Evolutionary conservation across 106 monocot species (phyloP).

Genomic region (Dendrobium catenatum): DNA sequence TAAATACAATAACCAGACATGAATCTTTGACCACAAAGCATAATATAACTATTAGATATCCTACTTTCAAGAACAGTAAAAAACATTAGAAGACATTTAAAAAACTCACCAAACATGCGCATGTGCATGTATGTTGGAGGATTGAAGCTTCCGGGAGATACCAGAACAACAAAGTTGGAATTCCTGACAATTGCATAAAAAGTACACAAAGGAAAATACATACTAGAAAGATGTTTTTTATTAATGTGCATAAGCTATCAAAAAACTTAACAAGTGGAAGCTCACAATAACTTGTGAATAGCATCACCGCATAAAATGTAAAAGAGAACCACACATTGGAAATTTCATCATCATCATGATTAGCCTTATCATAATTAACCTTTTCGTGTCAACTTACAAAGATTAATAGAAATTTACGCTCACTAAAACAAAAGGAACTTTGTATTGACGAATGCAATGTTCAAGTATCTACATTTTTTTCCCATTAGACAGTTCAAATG

Average conservation of each 20-base stretch:
- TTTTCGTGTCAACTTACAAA: background rate
- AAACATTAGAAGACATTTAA: background rate
- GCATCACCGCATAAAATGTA: background rate
- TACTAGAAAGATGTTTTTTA: background rate
- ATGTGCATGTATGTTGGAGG: constrained; percentile 85
- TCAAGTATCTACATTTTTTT: background rate
- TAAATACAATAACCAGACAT: background rate
- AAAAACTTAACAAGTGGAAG: background rate
- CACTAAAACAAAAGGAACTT: background rate
- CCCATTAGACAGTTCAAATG: background rate
- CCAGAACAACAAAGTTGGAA: constrained; percentile 34
- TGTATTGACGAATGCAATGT: background rate
- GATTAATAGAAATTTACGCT: background rate
- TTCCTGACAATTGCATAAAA: constrained; percentile 9
- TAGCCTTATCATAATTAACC: background rate
- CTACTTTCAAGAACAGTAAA: background rate
- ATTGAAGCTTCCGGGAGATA: constrained; percentile 66
- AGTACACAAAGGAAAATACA: background rate
- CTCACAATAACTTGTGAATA: background rate
- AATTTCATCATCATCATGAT: background rate
- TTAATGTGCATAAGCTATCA: background rate
- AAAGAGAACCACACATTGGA: background rate
- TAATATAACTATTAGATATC: background rate
- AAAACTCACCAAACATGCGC: constrained; percentile 62
- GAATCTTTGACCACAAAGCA: background rate